phyloP scores from a whole-genome alignment of 2,329 filamentous ascomycete genomes.

The Ophiostoma piceae region DNA sequence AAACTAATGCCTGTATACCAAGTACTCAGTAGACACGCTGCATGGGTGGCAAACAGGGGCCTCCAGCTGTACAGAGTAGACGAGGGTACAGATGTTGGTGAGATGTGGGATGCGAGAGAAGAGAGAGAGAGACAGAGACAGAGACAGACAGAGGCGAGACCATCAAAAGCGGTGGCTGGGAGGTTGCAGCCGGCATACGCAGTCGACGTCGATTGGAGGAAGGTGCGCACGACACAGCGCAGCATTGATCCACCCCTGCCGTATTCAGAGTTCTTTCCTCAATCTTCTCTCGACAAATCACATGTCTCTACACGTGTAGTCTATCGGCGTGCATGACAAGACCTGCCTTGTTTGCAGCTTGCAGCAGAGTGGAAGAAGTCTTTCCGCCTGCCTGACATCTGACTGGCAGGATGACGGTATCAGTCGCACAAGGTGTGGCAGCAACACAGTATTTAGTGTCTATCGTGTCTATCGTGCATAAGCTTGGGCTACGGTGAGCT shows the following conservation, averaged over 20 bases:
- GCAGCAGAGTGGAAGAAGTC: slow-evolving; percentile 2
- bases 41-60: background rate
- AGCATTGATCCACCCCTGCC: slow-evolving; percentile 4
- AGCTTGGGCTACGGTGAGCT: background rate
- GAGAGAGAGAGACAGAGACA: background rate
- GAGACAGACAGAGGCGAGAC: background rate
- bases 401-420: slow-evolving; percentile 4
- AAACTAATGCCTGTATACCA: no score
- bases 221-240: background rate
- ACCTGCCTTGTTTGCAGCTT: slow-evolving; percentile 15
- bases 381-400: background rate
- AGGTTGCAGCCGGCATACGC: slow-evolving; percentile 5
- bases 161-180: slow-evolving; percentile 23
- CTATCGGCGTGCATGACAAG: background rate
- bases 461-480: background rate
- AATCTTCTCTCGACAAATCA: slow-evolving; percentile 19
- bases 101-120: background rate
- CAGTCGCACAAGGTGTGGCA: background rate
- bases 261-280: background rate
- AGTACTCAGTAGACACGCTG: background rate
- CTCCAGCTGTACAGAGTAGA: background rate
- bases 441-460: background rate
- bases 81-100: background rate
- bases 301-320: slow-evolving; percentile 20
- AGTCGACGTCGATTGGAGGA: background rate